These are phyloP conservation scores for Brassica napus DNA, from an alignment of 345 rosid species.

Conservation along the genomic window DNA sequence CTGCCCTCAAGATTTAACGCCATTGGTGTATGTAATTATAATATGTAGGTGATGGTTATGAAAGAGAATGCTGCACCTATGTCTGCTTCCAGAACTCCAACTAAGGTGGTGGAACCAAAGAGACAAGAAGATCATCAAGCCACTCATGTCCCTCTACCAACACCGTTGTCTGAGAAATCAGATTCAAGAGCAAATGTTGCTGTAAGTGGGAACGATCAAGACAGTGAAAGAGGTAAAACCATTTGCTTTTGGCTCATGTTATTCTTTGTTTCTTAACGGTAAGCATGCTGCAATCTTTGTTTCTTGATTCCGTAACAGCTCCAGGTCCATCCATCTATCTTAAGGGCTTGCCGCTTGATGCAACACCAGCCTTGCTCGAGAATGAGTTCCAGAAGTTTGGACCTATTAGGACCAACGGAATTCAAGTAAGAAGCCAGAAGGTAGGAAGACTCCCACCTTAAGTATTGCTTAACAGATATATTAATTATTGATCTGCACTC, in stretches of 20 bases:
- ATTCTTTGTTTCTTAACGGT: background rate
- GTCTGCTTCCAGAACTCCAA: slow-evolving; percentile 47
- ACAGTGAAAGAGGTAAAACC: slow-evolving; percentile 51
- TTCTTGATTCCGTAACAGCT: slow-evolving; percentile 40
- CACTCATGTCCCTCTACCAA: slow-evolving; percentile 47
- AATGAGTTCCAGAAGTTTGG: slow-evolving; percentile 91
- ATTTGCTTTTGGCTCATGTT: background rate
- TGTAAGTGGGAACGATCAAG: slow-evolving; percentile 67
- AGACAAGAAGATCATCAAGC: slow-evolving; percentile 60
- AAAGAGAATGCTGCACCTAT: slow-evolving; percentile 62
- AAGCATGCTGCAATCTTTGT: slow-evolving; percentile 8
- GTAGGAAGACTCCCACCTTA: slow-evolving; percentile 39
- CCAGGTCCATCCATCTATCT: slow-evolving; percentile 86
- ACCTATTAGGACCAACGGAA: slow-evolving; percentile 67
- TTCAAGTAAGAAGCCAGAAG: slow-evolving; percentile 84
- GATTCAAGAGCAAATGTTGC: slow-evolving; percentile 46
- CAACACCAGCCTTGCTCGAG: slow-evolving; percentile 67
- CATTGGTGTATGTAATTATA: slow-evolving; percentile 2
- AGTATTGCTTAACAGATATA: background rate
- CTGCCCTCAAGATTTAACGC: background rate
- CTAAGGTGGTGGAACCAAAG: slow-evolving; percentile 56
- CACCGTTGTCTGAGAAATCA: slow-evolving; percentile 45
- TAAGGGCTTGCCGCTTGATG: slow-evolving; percentile 75
- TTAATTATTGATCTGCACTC: background rate
- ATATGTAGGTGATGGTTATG: slow-evolving; percentile 69